Conservation (phyloP, 2,329 filamentous ascomycete genomes). For the Grosmannia huntii region DNA sequence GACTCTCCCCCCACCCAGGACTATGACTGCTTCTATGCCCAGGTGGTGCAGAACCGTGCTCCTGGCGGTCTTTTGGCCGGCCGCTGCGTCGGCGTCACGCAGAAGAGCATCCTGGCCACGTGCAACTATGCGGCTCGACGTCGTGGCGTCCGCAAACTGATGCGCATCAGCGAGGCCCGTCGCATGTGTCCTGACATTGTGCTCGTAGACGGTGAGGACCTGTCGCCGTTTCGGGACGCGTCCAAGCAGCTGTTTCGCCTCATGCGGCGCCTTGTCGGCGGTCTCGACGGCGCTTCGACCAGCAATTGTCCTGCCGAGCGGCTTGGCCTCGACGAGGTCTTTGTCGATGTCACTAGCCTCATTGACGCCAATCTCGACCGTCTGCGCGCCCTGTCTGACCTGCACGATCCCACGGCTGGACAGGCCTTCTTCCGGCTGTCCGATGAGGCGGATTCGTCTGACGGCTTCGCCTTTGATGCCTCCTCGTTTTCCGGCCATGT, state of each 20-base stretch:
- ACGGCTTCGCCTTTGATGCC: conserved; percentile 74
- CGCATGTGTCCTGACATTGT: conserved; percentile 71
- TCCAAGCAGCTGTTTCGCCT: conserved; percentile 72
- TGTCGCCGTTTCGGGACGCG: conserved; percentile 71
- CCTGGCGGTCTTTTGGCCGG: conserved; percentile 39
- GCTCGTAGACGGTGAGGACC: conserved; percentile 75
- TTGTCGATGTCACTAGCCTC: conserved; percentile 74
- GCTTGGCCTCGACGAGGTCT: conserved; percentile 84
- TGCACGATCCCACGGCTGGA: conserved; percentile 20
- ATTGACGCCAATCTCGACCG: conserved; percentile 67
- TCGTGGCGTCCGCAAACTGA: conserved; percentile 65
- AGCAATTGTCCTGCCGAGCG: conserved; percentile 52
- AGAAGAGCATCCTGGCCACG: conserved; percentile 86
- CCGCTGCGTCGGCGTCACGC: conserved; percentile 70
- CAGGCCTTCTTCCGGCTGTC: conserved; percentile 73
- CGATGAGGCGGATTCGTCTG: conserved; percentile 25
- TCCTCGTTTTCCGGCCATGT: conserved; percentile 51
- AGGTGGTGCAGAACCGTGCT: conserved; percentile 65
- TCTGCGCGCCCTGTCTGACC: conserved; percentile 43
- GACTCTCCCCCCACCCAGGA: conserved; percentile 59
- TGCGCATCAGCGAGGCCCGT: conserved; percentile 72
- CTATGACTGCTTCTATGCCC: conserved; percentile 91
- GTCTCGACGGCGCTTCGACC: conserved; percentile 22
- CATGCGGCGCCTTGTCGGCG: conserved; percentile 61
- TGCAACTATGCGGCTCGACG: conserved; percentile 81